phyloP scores from a whole-genome alignment of 345 rosid genomes.

The Boechera retrofracta region DNA sequence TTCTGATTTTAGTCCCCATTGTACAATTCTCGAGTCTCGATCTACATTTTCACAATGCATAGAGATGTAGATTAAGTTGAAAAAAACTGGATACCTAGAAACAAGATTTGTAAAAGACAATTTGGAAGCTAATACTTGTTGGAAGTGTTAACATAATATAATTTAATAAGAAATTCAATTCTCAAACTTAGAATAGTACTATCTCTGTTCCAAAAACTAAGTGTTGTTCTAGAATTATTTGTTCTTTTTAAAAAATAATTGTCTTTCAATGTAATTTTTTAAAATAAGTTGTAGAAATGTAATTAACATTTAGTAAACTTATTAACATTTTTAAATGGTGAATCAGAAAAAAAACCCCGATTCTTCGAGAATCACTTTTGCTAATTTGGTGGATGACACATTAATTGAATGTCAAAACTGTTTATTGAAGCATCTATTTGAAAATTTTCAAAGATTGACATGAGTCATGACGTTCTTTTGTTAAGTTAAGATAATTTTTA shows the following conservation, averaged over 20 bases:
- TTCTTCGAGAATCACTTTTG: not conserved
- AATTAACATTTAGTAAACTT: not conserved
- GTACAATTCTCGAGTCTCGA: constrained; percentile 19
- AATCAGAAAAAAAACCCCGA: not conserved
- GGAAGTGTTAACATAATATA: not conserved
- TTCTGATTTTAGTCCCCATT: constrained; percentile 16
- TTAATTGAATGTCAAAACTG: not conserved
- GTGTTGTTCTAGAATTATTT: not conserved
- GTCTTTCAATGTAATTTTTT: not conserved
- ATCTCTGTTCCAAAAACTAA: not conserved
- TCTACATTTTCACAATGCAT: not conserved
- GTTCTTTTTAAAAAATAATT: not conserved
- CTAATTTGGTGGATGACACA: not conserved
- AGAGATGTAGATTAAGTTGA: not conserved
- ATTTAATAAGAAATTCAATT: not conserved
- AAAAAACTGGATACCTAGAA: not conserved
- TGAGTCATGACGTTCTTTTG: not conserved
- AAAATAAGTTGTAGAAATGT: not conserved
- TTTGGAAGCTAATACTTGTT: not conserved
- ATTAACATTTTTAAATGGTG: not conserved
- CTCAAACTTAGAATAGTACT: not conserved
- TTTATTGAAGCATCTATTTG: not conserved
- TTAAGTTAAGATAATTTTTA: not conserved
- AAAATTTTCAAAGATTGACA: not conserved
- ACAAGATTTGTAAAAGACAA: not conserved